Evolutionary conservation across 2,329 filamentous ascomycete genomes (phyloP).

Genomic region (Trichocomaceae sp.): DNA sequence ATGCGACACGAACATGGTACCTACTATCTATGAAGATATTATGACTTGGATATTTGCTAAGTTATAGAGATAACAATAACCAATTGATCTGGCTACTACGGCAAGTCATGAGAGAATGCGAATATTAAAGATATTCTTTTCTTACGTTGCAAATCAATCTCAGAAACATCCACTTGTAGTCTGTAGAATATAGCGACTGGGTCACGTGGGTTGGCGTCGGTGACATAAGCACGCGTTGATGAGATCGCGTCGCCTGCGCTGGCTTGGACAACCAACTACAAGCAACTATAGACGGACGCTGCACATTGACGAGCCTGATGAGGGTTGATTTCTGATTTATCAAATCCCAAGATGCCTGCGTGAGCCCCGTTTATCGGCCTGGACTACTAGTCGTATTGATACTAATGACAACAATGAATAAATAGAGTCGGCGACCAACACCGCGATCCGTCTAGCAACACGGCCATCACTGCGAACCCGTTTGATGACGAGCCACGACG

Average conservation of each 20-base stretch:
- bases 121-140: neutral
- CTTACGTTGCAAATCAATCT: neutral
- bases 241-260: constrained; percentile 4
- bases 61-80: neutral
- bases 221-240: constrained; percentile 19
- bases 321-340: neutral
- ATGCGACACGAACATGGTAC: constrained; percentile 10
- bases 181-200: neutral
- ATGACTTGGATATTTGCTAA: neutral
- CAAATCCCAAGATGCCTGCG: constrained; percentile 40
- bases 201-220: constrained; percentile 14
- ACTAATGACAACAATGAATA: constrained; percentile 6
- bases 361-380: constrained; percentile 23
- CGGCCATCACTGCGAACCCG: constrained; percentile 55
- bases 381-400: constrained; percentile 4
- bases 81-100: neutral
- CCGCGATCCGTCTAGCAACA: constrained; percentile 33
- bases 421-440: constrained; percentile 64
- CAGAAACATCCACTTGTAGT: neutral
- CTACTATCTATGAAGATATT: neutral
- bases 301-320: neutral
- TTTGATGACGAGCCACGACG: constrained; percentile 67
- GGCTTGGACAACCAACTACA: neutral
- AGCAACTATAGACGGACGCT: neutral
- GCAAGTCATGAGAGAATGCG: neutral